phyloP scores from a whole-genome alignment of 1,284 basidiomycete species.

The Volvariella surrecta region DNA sequence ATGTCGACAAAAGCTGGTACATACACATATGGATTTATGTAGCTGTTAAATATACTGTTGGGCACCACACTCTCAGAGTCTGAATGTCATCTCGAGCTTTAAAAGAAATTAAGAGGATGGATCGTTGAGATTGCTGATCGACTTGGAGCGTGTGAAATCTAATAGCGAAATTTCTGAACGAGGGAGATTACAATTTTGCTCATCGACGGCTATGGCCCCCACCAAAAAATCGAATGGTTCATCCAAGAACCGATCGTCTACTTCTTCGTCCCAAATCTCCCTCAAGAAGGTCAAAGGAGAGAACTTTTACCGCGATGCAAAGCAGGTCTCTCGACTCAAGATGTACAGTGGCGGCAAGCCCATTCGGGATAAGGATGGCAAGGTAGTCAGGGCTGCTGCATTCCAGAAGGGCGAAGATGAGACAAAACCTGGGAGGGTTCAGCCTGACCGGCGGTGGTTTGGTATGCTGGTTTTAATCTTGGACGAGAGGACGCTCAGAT shows the following conservation, averaged over 20 bases:
- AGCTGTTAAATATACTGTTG: no score
- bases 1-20: conserved; percentile 43
- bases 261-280: conserved; percentile 37
- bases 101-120: no score
- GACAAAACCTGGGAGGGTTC: conserved; percentile 80
- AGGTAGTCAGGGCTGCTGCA: conserved; percentile 84
- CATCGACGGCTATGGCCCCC: conserved; percentile 39
- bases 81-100: no score
- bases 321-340: conserved; percentile 74
- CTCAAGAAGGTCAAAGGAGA: conserved; percentile 81
- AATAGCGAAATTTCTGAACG: no score
- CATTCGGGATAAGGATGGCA: conserved; percentile 82
- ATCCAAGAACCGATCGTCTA: conserved; percentile 47
- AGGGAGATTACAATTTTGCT: no score
- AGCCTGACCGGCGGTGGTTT: conserved; percentile 93
- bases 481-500: conserved; percentile 6
- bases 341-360: conserved; percentile 90
- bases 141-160: no score
- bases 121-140: no score
- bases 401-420: conserved; percentile 91
- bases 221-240: conserved; percentile 36
- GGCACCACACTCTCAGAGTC: no score
- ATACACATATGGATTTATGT: conserved; percentile 14
- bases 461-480: conserved; percentile 44
- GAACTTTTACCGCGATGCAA: conserved; percentile 92